Evolutionary conservation across 768 basidiomycete genomes (phyloP).

Genomic region (Kwoniella heveanensis): DNA sequence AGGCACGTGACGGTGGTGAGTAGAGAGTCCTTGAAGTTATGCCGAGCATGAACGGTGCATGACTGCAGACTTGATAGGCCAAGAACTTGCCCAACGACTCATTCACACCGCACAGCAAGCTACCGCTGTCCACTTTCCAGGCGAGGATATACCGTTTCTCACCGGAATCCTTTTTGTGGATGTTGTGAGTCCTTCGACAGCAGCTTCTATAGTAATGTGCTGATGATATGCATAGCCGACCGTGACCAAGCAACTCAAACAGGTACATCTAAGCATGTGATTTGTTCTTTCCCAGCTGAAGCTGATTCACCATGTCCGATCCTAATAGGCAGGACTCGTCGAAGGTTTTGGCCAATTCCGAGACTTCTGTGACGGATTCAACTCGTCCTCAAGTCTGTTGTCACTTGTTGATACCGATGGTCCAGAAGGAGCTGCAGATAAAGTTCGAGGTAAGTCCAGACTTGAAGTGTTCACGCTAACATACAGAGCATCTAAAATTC

Average conservation of each 20-base stretch:
- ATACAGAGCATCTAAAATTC: slow-evolving; percentile 14
- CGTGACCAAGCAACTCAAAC: slow-evolving; percentile 18
- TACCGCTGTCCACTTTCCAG: slow-evolving; percentile 5
- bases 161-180: slow-evolving; percentile 30
- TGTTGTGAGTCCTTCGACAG: slow-evolving; percentile 26
- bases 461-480: not conserved
- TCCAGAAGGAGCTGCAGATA: slow-evolving; percentile 5
- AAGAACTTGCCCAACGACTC: slow-evolving; percentile 3
- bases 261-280: not conserved
- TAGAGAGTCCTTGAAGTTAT: too few relatives aligned
- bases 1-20: not conserved
- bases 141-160: not conserved
- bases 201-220: not conserved
- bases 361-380: slow-evolving; percentile 38
- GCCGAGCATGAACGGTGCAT: too few relatives aligned
- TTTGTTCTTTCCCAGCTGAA: too few relatives aligned
- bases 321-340: slow-evolving; percentile 14
- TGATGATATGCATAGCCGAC: not conserved
- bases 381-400: slow-evolving; percentile 10
- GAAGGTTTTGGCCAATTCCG: slow-evolving; percentile 19
- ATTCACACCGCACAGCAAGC: not conserved
- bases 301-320: too few relatives aligned
- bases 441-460: slow-evolving; percentile 17
- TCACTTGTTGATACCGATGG: slow-evolving; percentile 23
- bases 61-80: slow-evolving; percentile 3